Conservation (phyloP, 1,139 yeast genomes). For the Eremothecium sinecaudum region DNA sequence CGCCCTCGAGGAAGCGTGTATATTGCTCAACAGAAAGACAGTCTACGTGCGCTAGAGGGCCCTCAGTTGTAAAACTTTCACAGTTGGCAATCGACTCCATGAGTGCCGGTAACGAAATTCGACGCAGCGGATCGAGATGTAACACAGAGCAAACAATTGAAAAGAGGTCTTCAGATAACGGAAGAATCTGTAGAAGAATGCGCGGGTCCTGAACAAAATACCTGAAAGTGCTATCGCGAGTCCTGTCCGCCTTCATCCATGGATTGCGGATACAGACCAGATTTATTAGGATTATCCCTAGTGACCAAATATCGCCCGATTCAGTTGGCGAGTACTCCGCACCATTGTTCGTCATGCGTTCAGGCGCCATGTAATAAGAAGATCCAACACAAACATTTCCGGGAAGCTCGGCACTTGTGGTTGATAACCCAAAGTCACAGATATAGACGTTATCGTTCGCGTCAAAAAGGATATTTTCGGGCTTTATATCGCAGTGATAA, state of each 20-base stretch:
- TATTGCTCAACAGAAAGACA: conserved; percentile 14
- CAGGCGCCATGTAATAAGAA: conserved; percentile 90
- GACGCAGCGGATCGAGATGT: conserved; percentile 51
- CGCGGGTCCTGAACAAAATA: conserved; percentile 42
- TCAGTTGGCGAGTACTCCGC: conserved; percentile 45
- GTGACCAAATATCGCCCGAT: conserved; percentile 82
- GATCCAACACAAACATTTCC: conserved; percentile 81
- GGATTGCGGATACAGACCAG: conserved; percentile 81
- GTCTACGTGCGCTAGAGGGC: conserved; percentile 31
- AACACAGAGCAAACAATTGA: conserved; percentile 47
- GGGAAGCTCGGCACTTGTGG: conserved; percentile 47
- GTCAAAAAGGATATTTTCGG: conserved; percentile 71
- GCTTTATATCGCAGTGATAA: conserved; percentile 86
- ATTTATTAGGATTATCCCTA: conserved; percentile 73
- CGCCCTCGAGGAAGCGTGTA: conserved; percentile 15
- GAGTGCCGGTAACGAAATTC: conserved; percentile 47
- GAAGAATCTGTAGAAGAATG: conserved; percentile 47
- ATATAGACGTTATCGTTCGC: conserved; percentile 51
- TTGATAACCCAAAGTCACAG: conserved; percentile 83
- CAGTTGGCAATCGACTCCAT: conserved; percentile 31
- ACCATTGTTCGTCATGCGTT: conserved; percentile 45
- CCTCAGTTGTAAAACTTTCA: conserved; percentile 32
- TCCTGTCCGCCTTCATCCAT: conserved; percentile 72
- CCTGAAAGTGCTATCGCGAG: conserved; percentile 47
- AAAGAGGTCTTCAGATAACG: conserved; percentile 42